Conservation (phyloP, 108 stramenopile genomes). For the Ochromonas danica region DNA sequence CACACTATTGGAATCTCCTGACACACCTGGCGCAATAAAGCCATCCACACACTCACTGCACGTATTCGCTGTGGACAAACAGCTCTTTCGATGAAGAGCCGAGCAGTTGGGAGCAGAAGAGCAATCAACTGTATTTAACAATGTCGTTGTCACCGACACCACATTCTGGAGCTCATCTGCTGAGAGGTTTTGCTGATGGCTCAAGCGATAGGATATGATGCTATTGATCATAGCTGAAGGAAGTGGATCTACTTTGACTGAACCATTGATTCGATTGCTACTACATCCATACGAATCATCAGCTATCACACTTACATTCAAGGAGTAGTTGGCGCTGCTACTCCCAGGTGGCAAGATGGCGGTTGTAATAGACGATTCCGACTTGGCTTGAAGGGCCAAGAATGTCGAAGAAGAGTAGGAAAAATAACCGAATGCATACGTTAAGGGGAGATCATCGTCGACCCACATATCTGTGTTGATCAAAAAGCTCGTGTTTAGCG, state of each 20-base stretch:
- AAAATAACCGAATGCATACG: background rate
- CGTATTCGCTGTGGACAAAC: background rate
- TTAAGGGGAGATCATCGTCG: background rate
- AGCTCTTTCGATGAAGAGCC: slow-evolving; percentile 2
- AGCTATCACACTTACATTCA: background rate
- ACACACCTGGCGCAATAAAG: background rate
- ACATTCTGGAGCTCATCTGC: background rate
- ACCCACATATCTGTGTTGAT: background rate
- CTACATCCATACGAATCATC: too few species aligned
- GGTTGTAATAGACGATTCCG: background rate
- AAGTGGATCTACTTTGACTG: background rate
- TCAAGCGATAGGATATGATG: background rate
- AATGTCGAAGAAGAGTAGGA: background rate
- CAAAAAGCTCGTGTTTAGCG: background rate
- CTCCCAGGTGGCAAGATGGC: background rate
- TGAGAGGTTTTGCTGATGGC: background rate
- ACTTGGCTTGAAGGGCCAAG: background rate
- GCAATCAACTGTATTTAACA: slow-evolving; percentile 9
- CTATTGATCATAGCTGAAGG: background rate
- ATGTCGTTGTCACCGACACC: background rate
- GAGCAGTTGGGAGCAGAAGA: slow-evolving; percentile 24
- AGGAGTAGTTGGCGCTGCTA: background rate
- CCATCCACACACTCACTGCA: background rate
- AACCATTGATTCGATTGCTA: background rate
- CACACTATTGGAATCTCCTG: background rate